Evolutionary conservation across 192 early-diverging fungal genomes (phyloP).

Genomic region (Coemansia sp.): DNA sequence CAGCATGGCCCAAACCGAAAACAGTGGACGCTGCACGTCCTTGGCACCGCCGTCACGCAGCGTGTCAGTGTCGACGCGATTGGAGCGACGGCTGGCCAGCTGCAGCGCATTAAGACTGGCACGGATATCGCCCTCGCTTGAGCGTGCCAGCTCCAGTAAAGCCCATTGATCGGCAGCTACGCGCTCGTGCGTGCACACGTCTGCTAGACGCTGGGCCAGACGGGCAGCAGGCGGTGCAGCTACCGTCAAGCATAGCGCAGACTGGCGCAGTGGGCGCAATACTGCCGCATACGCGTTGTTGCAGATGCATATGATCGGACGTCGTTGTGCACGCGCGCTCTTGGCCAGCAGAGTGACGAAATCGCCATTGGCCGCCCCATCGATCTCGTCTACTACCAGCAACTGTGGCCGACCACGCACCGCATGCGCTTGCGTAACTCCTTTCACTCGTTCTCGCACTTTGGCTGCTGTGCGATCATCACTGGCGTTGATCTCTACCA

Average conservation of each 20-base stretch:
- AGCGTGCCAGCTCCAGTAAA: conserved; percentile 70
- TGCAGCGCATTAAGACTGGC: conserved; percentile 88
- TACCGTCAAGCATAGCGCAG: conserved; percentile 73
- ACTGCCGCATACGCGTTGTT: conserved; percentile 92
- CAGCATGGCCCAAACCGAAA: conserved; percentile 79
- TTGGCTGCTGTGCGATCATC: conserved; percentile 87
- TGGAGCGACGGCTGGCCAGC: conserved; percentile 16
- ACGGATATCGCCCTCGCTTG: conserved; percentile 84
- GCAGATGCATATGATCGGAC: conserved; percentile 98
- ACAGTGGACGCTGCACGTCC: conserved; percentile 75
- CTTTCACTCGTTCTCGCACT: conserved; percentile 69
- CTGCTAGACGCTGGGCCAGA: conserved; percentile 72
- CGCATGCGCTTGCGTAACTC: conserved; percentile 76
- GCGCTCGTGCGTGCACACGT: conserved; percentile 77
- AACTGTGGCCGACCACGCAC: conserved; percentile 69
- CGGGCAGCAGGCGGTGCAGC: conserved; percentile 59
- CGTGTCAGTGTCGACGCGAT: conserved; percentile 48
- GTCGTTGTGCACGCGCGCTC: conserved; percentile 56
- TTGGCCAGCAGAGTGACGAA: conserved; percentile 73
- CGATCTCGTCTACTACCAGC: conserved; percentile 94
- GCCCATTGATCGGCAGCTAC: conserved; percentile 71
- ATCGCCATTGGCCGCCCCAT: conserved; percentile 69
- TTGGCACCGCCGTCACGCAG: conserved; percentile 64
- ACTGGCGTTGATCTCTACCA: conserved; percentile 94
- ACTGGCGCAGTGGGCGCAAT: conserved; percentile 76